Percentiles rank a stretch among this genome's conserved stretches.
Conservation (phyloP, 2,329 filamentous ascomycete species). For the Zymoseptoria passerinii region DNA sequence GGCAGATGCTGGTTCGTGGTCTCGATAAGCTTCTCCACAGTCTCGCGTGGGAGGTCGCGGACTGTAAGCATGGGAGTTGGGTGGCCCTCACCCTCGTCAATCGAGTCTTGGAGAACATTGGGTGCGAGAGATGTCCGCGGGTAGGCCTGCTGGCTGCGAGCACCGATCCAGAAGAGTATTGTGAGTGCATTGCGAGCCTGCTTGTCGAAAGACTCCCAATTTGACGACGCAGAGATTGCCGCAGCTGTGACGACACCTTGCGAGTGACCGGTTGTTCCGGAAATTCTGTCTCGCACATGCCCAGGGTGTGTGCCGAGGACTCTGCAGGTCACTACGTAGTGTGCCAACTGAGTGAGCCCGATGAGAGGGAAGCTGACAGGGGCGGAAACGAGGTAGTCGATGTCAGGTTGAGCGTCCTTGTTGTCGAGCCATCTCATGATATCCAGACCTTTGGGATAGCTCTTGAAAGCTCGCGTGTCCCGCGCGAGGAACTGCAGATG, state of each 20-base stretch:
- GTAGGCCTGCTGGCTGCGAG: slow-evolving; percentile 94
- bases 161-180: slow-evolving; percentile 97
- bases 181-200: slow-evolving; percentile 73
- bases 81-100: slow-evolving; percentile 87
- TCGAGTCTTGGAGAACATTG: slow-evolving; percentile 81
- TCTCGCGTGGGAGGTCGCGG: slow-evolving; percentile 75
- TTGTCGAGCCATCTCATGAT: slow-evolving; percentile 88
- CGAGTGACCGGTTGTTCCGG: slow-evolving; percentile 89
- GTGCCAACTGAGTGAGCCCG: slow-evolving; percentile 87
- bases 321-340: slow-evolving; percentile 92
- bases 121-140: slow-evolving; percentile 90
- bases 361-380: slow-evolving; percentile 95
- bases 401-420: slow-evolving; percentile 80
- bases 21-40: slow-evolving; percentile 94
- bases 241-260: slow-evolving; percentile 93
- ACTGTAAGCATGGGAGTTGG: slow-evolving; percentile 98
- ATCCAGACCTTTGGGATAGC: slow-evolving; percentile 95
- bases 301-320: slow-evolving; percentile 84
- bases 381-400: slow-evolving; percentile 87
- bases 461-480: slow-evolving; percentile 81
- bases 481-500: slow-evolving; percentile 78
- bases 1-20: slow-evolving; percentile 95
- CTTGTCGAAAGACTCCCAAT: slow-evolving; percentile 85
- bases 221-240: slow-evolving; percentile 79
- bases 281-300: slow-evolving; percentile 72